Evolutionary conservation across 345 rosid species (phyloP), one percentile per base, ranked within the genome.

Genomic region (Aegle marmelos): DNA sequence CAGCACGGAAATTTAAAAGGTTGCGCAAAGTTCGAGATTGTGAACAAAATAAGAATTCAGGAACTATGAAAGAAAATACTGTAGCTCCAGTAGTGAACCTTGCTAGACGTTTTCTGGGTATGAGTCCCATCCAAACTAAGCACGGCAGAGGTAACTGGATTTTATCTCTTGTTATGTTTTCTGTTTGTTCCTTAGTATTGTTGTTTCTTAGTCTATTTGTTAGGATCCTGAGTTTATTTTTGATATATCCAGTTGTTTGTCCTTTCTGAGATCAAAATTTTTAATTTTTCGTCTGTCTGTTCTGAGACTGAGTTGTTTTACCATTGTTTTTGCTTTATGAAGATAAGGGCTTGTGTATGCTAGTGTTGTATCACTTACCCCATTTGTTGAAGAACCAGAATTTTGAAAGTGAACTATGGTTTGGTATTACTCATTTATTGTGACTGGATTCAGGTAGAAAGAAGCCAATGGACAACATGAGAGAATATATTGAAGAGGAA

Each of bases 401-500:
- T 25, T 1, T 37, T 3, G 19, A 30, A 39, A 67, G 50, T 77
- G 63, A 73, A 34, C 63, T 27, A 60, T 24, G 21, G 16, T 45
- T 76, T 74, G 61, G 74, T 79, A 68, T 59, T 75, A 68, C 79
- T 63, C 68, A 39, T 60, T 72, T 48, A 30, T 33, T 79, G 50
- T 78, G 81, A 62, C 53, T 82, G 27, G 75, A 70, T 86, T 39
- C 77, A 95, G 98, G 96, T 86, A 86, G 86, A 82, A 88, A 48
- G 86, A 86, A 85, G 85, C 84, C n/a, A 25, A 73, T 54, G 73
- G 75, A 76, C 78, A 80, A 75, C 80, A 88, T 79, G 34, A 79
- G 77, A 80, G 79, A 80, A 73, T 92, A 88, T 81, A 87, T 95
- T 75, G 99, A 95, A 31, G 94, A 85, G 71, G 96, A 93, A 84